A percentile compares a stretch with the other conserved stretches of the same genome.
These are phyloP conservation scores for Aspergillus luchuensis DNA, from an alignment of 2,329 filamentous ascomycete species.

Conservation along the genomic window DNA sequence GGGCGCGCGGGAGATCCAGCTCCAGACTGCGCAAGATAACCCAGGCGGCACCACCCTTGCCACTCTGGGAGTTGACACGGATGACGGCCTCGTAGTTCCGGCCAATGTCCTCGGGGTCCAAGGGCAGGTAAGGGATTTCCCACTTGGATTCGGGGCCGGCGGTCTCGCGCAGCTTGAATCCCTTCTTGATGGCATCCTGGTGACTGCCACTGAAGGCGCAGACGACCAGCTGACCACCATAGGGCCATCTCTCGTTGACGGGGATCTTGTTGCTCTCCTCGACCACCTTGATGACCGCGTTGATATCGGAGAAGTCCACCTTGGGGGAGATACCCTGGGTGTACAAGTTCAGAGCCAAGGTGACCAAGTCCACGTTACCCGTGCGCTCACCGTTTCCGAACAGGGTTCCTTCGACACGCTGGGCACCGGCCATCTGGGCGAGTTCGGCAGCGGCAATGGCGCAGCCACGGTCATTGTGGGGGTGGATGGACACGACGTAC, in stretches of 20 bases:
- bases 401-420: slow-evolving; percentile 89
- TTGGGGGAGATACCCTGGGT: slow-evolving; percentile 84
- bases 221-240: slow-evolving; percentile 87
- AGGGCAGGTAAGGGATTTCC: slow-evolving; percentile 87
- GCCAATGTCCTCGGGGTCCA: slow-evolving; percentile 91
- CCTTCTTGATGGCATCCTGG: slow-evolving; percentile 96
- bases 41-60: slow-evolving; percentile 93
- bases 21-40: slow-evolving; percentile 86
- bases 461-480: slow-evolving; percentile 92
- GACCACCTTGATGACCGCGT: slow-evolving; percentile 80
- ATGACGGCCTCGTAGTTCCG: slow-evolving; percentile 98
- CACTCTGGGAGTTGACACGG: slow-evolving; percentile 93
- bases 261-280: slow-evolving; percentile 95
- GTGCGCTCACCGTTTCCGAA: slow-evolving; percentile 96
- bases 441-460: slow-evolving; percentile 87
- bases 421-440: slow-evolving; percentile 93
- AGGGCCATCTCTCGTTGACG: slow-evolving; percentile 84
- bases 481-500: slow-evolving; percentile 85
- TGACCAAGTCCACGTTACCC: slow-evolving; percentile 93
- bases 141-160: slow-evolving; percentile 68
- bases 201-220: slow-evolving; percentile 90
- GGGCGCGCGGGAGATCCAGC: slow-evolving; percentile 86
- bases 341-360: slow-evolving; percentile 88
- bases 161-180: slow-evolving; percentile 66
- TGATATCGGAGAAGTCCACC: slow-evolving; percentile 90